Percentiles rank a stretch among this genome's conserved stretches.
These are phyloP conservation scores for Phlebiopsis flavidoalba DNA, from an alignment of 768 basidiomycete species.

Conservation along the genomic window DNA sequence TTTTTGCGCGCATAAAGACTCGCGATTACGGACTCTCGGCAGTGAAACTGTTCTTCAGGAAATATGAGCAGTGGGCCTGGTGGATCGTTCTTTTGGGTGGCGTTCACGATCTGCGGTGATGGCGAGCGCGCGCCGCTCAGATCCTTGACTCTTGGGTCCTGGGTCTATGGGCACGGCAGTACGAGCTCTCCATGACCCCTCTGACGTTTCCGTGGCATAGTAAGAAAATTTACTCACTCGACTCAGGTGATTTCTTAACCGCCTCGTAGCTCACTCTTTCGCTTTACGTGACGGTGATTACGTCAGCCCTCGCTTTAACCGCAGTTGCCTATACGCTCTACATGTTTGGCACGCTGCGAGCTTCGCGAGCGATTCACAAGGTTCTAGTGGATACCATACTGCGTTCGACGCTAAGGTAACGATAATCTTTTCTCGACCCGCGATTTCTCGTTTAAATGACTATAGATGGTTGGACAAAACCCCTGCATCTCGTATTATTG, in stretches of 20 bases:
- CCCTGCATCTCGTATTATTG: constrained; percentile 54
- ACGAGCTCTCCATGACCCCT: constrained; percentile 21
- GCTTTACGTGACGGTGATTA: constrained; percentile 1
- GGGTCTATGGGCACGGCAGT: constrained; percentile 32
- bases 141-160: constrained; percentile 29
- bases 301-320: not conserved
- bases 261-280: not conserved
- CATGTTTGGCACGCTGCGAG: constrained; percentile 6
- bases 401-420: constrained; percentile 12
- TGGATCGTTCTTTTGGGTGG: constrained; percentile 25
- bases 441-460: not conserved
- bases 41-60: constrained; percentile 28
- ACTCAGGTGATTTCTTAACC: not conserved
- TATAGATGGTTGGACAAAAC: constrained; percentile 47
- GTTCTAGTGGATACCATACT: constrained; percentile 7
- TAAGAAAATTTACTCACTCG: constrained; percentile 8
- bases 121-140: constrained; percentile 10
- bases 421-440: not conserved
- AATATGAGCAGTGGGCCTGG: constrained; percentile 21
- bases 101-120: constrained; percentile 15
- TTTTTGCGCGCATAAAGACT: not conserved
- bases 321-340: not conserved
- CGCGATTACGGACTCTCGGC: not conserved
- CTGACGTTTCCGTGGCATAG: constrained; percentile 27
- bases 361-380: constrained; percentile 8